Conservation (phyloP, 208 protist genomes). For the Acanthamoeba rhysodes region DNA sequence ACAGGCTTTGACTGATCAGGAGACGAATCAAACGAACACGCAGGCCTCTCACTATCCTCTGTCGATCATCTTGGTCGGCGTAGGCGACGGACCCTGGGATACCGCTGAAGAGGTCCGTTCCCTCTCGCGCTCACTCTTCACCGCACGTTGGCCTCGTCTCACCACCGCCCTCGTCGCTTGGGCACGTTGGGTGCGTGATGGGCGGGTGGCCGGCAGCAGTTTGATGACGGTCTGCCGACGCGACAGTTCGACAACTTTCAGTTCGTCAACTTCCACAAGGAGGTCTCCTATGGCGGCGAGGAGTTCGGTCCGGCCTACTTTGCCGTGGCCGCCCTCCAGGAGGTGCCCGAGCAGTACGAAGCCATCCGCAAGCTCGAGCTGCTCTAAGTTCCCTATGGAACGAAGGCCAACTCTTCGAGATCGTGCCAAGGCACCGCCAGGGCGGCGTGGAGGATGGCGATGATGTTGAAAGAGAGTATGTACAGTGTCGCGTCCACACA, state of each 20-base stretch:
- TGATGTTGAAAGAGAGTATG: too few relatives aligned
- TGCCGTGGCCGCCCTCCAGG: conserved; percentile 83
- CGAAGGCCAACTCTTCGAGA: neutral
- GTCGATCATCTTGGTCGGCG: conserved; percentile 87
- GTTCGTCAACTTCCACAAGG: conserved; percentile 79
- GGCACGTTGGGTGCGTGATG: neutral
- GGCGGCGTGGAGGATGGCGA: too few relatives aligned
- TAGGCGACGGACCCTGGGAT: conserved; percentile 89
- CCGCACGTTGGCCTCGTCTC: neutral
- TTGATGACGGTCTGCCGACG: conserved; percentile 86
- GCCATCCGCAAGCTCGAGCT: conserved; percentile 16
- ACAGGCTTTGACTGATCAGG: neutral
- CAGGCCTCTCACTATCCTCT: conserved; percentile 88
- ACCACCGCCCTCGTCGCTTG: too few relatives aligned
- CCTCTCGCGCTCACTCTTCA: too few relatives aligned
- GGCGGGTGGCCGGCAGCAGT: conserved; percentile 79
- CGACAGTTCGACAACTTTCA: conserved; percentile 58
- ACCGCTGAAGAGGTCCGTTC: conserved; percentile 6
- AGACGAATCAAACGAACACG: conserved; percentile 80
- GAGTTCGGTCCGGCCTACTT: conserved; percentile 64
- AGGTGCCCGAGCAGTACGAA: conserved; percentile 88
- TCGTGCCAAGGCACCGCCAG: too few relatives aligned
- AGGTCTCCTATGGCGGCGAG: neutral
- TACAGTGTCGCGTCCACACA: too few relatives aligned
- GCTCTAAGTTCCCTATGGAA: neutral